Base-by-base conservation (phyloP, 306 rosid genomes). In the Astragalus glycyphyllos region DNA sequence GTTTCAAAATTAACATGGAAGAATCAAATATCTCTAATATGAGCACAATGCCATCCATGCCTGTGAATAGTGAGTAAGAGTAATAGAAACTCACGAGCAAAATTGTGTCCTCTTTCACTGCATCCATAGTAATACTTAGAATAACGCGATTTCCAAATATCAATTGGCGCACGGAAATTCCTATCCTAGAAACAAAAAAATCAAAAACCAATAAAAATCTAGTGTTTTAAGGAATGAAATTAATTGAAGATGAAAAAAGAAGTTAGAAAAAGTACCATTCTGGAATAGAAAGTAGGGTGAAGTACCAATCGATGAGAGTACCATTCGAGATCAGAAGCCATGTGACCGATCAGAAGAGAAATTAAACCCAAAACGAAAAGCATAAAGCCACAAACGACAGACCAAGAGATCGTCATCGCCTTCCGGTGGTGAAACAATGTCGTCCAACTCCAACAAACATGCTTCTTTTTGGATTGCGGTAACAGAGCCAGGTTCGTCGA, bases 261-360 rank as follows among this genome's bases (percentile, higher is more conserved):
- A 73, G 23, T 34, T 7, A 20, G 8, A 45, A 9, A 50, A 4
- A 29, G 41, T 13, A 85, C 92, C 84, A 77, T 75, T 62, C 61
- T 69, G 66, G 89, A 70, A 83, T 93, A 88, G 73, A 90, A 78
- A 31, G 86, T 71, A 62, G 65, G 87, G 46, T 77, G 86, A 40
- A n/a, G n/a, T n/a, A 82, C 90, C 56, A 92, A 75, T 70, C 92
- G 91, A 44, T 84, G 95, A 5, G 95, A 89, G 81, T 95, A 95
- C 92, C 90, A 90, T 73, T 94, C 98, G 38, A 94, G 97, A 89
- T 91, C 91, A 85, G 99, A 91, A 40, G 86, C 96, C 40, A 91
- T 83, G 68, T 95, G 99, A 64, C 96, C 99, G 0, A 95, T 95
- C 53, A 95, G 65, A 53, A 95, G 94, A 5, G 99, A 95, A 62